Conservation (phyloP, 106 monocot species). For the Posidonia australis region DNA sequence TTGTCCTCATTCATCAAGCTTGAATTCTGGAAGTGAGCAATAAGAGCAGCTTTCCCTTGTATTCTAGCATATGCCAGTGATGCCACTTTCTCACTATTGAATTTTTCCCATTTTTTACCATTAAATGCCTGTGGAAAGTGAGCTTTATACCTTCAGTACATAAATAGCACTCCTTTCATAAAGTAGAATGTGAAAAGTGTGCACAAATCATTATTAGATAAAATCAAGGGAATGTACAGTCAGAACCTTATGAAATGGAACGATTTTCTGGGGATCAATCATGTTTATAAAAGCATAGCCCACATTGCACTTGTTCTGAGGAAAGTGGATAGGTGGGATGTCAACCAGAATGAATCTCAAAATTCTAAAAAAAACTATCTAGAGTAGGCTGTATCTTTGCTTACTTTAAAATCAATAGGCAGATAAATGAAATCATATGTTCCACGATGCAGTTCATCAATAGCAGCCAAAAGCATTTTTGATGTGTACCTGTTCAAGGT, state of each 20-base stretch:
- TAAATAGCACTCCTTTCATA: not conserved
- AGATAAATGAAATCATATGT: conserved; percentile 71
- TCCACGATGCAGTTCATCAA: conserved; percentile 64
- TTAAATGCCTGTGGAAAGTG: conserved; percentile 47
- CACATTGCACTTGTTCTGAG: conserved; percentile 96
- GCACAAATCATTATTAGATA: not conserved
- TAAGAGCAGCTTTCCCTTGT: conserved; percentile 64
- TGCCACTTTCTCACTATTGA: conserved; percentile 81
- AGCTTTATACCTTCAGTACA: not conserved
- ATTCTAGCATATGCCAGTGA: conserved; percentile 77
- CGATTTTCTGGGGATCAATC: conserved; percentile 37
- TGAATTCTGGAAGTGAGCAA: conserved; percentile 81
- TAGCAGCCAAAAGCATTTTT: conserved; percentile 62
- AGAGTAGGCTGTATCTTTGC: not conserved
- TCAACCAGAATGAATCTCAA: not conserved
- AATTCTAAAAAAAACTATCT: not conserved
- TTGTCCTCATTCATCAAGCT: conserved; percentile 88
- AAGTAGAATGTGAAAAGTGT: not conserved
- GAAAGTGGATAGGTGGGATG: not conserved
- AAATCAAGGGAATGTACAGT: not conserved
- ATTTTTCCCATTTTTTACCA: conserved; percentile 85
- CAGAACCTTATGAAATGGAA: conserved; percentile 26
- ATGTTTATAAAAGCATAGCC: conserved; percentile 99
- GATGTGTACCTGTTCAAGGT: conserved; percentile 49
- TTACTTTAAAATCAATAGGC: conserved; percentile 76